phyloP scores from a whole-genome alignment of 73 alveolate species.

The Paramecium tetraurelia region DNA sequence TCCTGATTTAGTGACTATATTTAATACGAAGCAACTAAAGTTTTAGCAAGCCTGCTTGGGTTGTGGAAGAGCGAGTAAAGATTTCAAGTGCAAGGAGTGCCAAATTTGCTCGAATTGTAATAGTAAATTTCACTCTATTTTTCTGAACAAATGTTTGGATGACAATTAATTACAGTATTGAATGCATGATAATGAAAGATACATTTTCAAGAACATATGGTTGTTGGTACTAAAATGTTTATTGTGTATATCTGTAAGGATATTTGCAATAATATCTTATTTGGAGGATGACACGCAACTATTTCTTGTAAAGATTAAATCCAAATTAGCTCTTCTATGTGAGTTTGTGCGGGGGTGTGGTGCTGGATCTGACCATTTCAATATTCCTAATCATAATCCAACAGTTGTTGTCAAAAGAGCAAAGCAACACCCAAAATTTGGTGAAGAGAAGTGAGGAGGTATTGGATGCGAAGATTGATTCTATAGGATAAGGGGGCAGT shows the following conservation, averaged over 20 bases:
- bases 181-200: neutral
- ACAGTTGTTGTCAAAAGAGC: neutral
- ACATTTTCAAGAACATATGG: neutral
- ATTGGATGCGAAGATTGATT: neutral
- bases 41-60: neutral
- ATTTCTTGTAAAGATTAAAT: neutral
- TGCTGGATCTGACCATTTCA: neutral
- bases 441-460: neutral
- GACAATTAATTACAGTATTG: neutral
- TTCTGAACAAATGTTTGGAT: neutral
- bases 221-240: neutral
- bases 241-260: neutral
- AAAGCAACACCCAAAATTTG: neutral
- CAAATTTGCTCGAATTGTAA: neutral
- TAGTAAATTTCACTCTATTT: neutral
- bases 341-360: neutral
- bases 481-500: neutral
- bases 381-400: neutral
- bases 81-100: neutral
- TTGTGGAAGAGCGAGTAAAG: neutral
- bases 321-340: neutral
- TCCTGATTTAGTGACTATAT: neutral
- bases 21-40: neutral
- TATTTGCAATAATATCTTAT: neutral
- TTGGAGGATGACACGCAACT: neutral